These are phyloP conservation scores for Fusarium austroafricanum DNA, from an alignment of 2,329 filamentous ascomycete genomes.

Conservation along the genomic window DNA sequence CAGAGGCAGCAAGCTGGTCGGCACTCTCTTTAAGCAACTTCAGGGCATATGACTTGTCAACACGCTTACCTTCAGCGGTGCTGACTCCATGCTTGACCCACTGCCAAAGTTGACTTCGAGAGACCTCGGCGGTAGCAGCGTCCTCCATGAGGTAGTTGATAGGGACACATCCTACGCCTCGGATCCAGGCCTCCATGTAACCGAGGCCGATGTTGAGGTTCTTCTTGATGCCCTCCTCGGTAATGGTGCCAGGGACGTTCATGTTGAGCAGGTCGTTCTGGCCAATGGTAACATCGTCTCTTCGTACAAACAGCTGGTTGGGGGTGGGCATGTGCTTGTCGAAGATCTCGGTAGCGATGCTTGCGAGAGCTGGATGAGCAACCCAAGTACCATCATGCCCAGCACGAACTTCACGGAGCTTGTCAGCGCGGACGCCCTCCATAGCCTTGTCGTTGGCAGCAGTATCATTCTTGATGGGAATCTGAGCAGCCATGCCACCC, in stretches of 20 bases:
- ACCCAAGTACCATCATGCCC: slow-evolving; percentile 98
- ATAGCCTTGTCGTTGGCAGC: slow-evolving; percentile 93
- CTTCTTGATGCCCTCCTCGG: slow-evolving; percentile 95
- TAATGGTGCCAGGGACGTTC: slow-evolving; percentile 93
- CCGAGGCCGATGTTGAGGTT: slow-evolving; percentile 96
- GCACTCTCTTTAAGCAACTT: slow-evolving; percentile 88
- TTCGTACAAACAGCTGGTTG: slow-evolving; percentile 92
- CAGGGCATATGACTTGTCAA: slow-evolving; percentile 92
- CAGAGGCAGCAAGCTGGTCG: slow-evolving; percentile 78
- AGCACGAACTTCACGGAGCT: slow-evolving; percentile 93
- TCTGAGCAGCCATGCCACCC: slow-evolving; percentile 98
- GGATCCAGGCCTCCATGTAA: slow-evolving; percentile 99
- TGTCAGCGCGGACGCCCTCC: slow-evolving; percentile 92
- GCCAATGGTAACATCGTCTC: slow-evolving; percentile 88
- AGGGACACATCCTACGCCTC: slow-evolving; percentile 93
- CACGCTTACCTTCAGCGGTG: slow-evolving; percentile 88
- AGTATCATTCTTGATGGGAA: slow-evolving; percentile 96
- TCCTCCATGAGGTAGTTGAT: slow-evolving; percentile 99
- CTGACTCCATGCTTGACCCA: slow-evolving; percentile 81
- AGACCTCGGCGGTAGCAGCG: slow-evolving; percentile 96
- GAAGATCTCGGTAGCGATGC: slow-evolving; percentile 92
- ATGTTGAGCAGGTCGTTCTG: slow-evolving; percentile 96
- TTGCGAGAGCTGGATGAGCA: slow-evolving; percentile 90
- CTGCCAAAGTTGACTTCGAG: slow-evolving; percentile 94
- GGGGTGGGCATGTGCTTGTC: slow-evolving; percentile 99